These are phyloP conservation scores for Larix sibirica DNA, from an alignment of 83 land plant species.

Conservation along the genomic window DNA sequence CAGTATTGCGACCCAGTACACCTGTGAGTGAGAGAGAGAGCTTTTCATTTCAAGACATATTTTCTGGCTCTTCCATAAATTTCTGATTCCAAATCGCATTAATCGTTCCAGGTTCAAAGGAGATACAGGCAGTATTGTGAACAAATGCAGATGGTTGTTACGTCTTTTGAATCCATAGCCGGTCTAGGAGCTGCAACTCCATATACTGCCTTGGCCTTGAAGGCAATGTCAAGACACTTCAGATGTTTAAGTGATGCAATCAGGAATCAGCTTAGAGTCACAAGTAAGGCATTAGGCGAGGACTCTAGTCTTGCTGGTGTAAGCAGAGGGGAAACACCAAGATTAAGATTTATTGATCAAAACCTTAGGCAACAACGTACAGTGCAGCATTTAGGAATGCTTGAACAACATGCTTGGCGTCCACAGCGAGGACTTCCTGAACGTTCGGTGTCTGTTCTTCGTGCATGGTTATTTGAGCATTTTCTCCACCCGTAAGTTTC, in stretches of 20 bases:
- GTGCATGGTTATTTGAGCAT: constrained; percentile 83
- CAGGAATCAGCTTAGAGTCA: constrained; percentile 42
- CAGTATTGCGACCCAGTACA: too few species aligned
- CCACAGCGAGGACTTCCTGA: constrained; percentile 84
- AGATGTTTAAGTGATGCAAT: constrained; percentile 50
- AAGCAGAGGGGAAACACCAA: constrained; percentile 26
- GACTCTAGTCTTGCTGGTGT: constrained; percentile 8
- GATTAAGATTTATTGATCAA: constrained; percentile 23
- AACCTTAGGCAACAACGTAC: constrained; percentile 26
- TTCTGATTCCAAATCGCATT: not conserved
- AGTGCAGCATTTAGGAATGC: constrained; percentile 28
- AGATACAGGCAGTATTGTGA: constrained; percentile 64
- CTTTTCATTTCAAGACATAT: too few species aligned
- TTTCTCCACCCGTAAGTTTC: constrained; percentile 67
- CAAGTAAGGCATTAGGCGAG: constrained; percentile 41
- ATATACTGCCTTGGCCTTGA: constrained; percentile 49
- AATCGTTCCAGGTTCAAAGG: constrained; percentile 41
- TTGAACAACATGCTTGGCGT: constrained; percentile 62
- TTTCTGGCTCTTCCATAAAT: too few species aligned
- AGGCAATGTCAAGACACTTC: constrained; percentile 62
- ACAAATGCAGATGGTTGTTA: constrained; percentile 53
- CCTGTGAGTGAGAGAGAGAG: too few species aligned
- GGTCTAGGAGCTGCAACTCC: constrained; percentile 66
- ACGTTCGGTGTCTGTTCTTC: constrained; percentile 74
- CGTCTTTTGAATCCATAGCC: constrained; percentile 67